These are phyloP conservation scores for Protea cynaroides DNA, from an alignment of 164 flowering plant genomes.

Conservation along the genomic window DNA sequence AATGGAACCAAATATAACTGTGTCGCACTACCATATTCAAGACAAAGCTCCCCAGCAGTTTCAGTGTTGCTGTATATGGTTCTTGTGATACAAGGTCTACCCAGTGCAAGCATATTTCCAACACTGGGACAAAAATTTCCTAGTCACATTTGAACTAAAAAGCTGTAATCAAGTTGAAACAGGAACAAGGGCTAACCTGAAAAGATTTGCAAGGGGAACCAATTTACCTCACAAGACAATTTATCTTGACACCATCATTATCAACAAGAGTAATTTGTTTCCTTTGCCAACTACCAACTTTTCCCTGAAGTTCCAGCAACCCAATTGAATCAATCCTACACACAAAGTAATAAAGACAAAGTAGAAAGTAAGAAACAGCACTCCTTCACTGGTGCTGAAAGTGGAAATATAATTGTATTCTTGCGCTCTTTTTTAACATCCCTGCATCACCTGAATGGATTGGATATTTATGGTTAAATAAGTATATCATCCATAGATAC, in stretches of 20 bases:
- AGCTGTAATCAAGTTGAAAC: neutral
- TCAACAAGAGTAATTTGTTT: conserved; percentile 72
- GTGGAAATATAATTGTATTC: neutral
- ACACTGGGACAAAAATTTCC: conserved; percentile 37
- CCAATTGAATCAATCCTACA: conserved; percentile 76
- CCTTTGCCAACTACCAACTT: conserved; percentile 36
- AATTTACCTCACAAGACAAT: conserved; percentile 84
- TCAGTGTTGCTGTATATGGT: conserved; percentile 36
- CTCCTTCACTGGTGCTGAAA: conserved; percentile 3
- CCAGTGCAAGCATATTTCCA: conserved; percentile 89
- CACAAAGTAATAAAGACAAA: conserved; percentile 2
- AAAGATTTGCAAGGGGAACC: conserved; percentile 69
- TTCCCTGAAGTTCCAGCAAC: conserved; percentile 47
- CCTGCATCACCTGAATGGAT: no score
- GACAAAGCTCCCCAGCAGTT: conserved; percentile 49
- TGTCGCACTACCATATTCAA: conserved; percentile 95
- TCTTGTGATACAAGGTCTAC: conserved; percentile 74
- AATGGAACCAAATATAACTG: conserved; percentile 81
- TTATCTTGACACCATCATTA: conserved; percentile 57
- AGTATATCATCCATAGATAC: neutral
- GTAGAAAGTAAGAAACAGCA: neutral
- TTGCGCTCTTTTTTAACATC: no score
- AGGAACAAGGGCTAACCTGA: conserved; percentile 44
- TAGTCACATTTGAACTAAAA: conserved; percentile 8
- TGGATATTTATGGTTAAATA: no score